These are phyloP conservation scores for Kregervanrija pseudodelftensis DNA, from an alignment of 805 yeast genomes.

Conservation along the genomic window DNA sequence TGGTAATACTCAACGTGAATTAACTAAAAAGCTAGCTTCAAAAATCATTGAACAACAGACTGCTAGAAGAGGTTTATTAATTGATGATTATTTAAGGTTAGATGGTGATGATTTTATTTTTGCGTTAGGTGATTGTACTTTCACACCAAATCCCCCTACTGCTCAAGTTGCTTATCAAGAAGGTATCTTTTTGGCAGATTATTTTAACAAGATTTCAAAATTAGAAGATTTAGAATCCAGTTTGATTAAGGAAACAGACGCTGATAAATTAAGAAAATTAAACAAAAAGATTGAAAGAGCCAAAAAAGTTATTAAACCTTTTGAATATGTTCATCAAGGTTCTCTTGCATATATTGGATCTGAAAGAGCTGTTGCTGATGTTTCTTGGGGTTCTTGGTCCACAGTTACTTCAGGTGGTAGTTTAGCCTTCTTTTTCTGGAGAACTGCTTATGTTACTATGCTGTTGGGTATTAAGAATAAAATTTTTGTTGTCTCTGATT, in stretches of 20 bases:
- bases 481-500: slow-evolving; percentile 77
- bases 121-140: slow-evolving; percentile 93
- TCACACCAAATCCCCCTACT: slow-evolving; percentile 87
- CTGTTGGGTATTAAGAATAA: slow-evolving; percentile 84
- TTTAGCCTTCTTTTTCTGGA: slow-evolving; percentile 88
- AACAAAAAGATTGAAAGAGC: slow-evolving; percentile 31
- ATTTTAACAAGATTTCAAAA: slow-evolving; percentile 58
- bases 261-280: slow-evolving; percentile 34
- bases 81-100: slow-evolving; percentile 74
- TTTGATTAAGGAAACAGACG: slow-evolving; percentile 32
- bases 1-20: slow-evolving; percentile 84
- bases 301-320: slow-evolving; percentile 44
- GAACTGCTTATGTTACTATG: slow-evolving; percentile 90
- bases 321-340: slow-evolving; percentile 84
- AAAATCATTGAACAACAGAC: slow-evolving; percentile 70
- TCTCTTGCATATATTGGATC: slow-evolving; percentile 90
- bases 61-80: slow-evolving; percentile 85
- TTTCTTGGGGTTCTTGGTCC: slow-evolving; percentile 72
- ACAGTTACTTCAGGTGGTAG: slow-evolving; percentile 79
- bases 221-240: slow-evolving; percentile 50
- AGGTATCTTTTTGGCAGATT: slow-evolving; percentile 72
- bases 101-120: slow-evolving; percentile 76
- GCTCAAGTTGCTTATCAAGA: slow-evolving; percentile 97
- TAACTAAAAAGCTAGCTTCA: slow-evolving; percentile 58
- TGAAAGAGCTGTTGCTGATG: slow-evolving; percentile 90